A percentile compares a stretch with the other conserved stretches of the same genome.
Evolutionary conservation across 2,329 filamentous ascomycete species (phyloP).

Genomic region (Fusarium verticillioides): DNA sequence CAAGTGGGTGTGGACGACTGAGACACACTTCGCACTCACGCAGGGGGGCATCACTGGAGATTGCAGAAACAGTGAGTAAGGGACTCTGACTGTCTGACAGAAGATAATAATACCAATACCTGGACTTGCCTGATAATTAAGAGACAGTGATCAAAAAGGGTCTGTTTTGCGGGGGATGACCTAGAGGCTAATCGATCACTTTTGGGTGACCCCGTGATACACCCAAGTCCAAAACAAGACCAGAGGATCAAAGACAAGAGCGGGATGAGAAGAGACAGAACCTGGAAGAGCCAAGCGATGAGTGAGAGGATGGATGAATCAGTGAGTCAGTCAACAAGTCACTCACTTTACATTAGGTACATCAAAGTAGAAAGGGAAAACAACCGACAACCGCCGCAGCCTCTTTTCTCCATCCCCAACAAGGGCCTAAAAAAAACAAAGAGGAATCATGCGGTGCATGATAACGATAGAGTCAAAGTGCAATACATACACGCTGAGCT

Average conservation of each 20-base stretch:
- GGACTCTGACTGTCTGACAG: background rate
- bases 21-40: slow-evolving; percentile 28
- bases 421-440: background rate
- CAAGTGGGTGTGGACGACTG: slow-evolving; percentile 26
- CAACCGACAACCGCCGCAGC: slow-evolving; percentile 23
- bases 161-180: slow-evolving; percentile 17
- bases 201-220: slow-evolving; percentile 38
- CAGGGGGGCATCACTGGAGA: slow-evolving; percentile 20
- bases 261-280: slow-evolving; percentile 5
- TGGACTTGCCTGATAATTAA: background rate
- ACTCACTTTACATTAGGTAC: background rate
- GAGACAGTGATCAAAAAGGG: slow-evolving; percentile 4
- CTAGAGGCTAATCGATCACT: slow-evolving; percentile 19
- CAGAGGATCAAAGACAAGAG: slow-evolving; percentile 11
- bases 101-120: background rate
- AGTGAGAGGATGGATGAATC: background rate
- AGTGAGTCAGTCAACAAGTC: slow-evolving; percentile 12
- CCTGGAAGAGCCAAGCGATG: slow-evolving; percentile 4
- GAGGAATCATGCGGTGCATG: slow-evolving; percentile 7
- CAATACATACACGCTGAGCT: slow-evolving; percentile 1
- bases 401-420: background rate
- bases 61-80: background rate
- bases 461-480: slow-evolving; percentile 11
- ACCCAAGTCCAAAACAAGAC: slow-evolving; percentile 3
- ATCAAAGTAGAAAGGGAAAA: slow-evolving; percentile 1